Evolutionary conservation across 2,329 filamentous ascomycete species (phyloP), one percentile per base, ranked within the genome.

Genomic region (Sarocladium brachiariae): DNA sequence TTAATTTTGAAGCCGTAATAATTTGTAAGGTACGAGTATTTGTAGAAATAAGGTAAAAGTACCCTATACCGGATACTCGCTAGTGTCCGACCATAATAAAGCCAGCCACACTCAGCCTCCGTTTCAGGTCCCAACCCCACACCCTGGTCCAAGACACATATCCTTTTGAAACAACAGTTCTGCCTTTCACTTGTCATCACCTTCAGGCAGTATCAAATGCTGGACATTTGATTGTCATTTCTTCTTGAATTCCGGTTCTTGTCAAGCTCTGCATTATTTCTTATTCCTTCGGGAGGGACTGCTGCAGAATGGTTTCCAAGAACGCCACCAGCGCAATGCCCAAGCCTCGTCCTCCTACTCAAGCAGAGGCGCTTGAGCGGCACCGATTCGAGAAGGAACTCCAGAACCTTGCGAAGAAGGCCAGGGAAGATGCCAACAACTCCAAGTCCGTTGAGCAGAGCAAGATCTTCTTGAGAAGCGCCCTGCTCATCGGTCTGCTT

Each of bases 361-460:
- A 7, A 13, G 43, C 5, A 3, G 55, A 64, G 49, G 58, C 68
- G 34, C 70, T 74, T 59, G 75, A 73, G 3, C 72, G 73, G n/a
- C 69, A 77, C 53, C 69, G 68, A 46, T 80, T 80, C 58, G 76
- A 80, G 58, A 67, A 67, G 52, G 78, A 82, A 57, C 74, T 81
- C 50, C 69, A 73, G 56, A 59, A 66, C 31, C 71, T 82, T 11
- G 76, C 77, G 7, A 60, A 62, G 34, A 75, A 76, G 56, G 65
- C 68, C 37, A 61, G 60, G 47, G 54, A 55, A 23, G 59, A 67
- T 53, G 61, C 62, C 1, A 61, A 60, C 56, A 53, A 57, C 48
- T 69, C 63, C 23, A 65, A 64, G 54, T 51, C 63, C 13, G 49
- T 56, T 9, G 63, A 66, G 14, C 74, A 77, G 54, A 56, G 59